A percentile compares a stretch with the other conserved stretches of the same genome.
Evolutionary conservation across 805 yeast species (phyloP).

Genomic region (Metschnikowia lunata): DNA sequence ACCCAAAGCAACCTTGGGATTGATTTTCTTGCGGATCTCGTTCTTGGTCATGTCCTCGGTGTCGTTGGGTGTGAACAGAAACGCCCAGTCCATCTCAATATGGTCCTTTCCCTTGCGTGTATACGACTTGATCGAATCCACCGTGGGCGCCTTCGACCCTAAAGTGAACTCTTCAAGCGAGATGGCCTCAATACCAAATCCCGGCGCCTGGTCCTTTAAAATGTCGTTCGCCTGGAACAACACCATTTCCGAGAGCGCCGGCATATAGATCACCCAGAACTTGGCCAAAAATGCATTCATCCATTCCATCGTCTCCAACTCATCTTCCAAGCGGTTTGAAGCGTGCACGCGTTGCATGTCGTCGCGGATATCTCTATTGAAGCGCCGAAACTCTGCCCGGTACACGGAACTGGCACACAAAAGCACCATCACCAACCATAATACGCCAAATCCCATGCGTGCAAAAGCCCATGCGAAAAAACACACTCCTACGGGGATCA

Average conservation of each 20-base stretch:
- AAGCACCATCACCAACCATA: constrained; percentile 57
- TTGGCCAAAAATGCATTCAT: constrained; percentile 70
- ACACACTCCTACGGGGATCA: constrained; percentile 63
- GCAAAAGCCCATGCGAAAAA: constrained; percentile 69
- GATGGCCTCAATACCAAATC: constrained; percentile 73
- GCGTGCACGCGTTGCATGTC: constrained; percentile 66
- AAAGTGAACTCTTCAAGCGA: constrained; percentile 73
- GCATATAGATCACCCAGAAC: constrained; percentile 88
- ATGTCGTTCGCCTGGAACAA: constrained; percentile 63
- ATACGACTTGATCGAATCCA: constrained; percentile 67
- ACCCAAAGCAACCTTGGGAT: constrained; percentile 78
- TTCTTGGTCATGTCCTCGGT: constrained; percentile 79
- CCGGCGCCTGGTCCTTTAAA: constrained; percentile 71
- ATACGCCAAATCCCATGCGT: constrained; percentile 57
- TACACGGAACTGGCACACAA: constrained; percentile 63
- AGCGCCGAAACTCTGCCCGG: constrained; percentile 69
- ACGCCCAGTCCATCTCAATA: constrained; percentile 82
- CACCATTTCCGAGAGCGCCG: constrained; percentile 74
- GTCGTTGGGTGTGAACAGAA: constrained; percentile 77
- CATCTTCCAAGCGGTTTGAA: constrained; percentile 58
- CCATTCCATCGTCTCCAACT: constrained; percentile 77
- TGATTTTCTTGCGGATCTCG: constrained; percentile 64
- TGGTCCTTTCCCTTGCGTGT: constrained; percentile 63
- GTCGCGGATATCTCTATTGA: constrained; percentile 69
- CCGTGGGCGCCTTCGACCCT: constrained; percentile 77